Conservation (phyloP, 306 rosid species). For the Lathyrus oleraceus region DNA sequence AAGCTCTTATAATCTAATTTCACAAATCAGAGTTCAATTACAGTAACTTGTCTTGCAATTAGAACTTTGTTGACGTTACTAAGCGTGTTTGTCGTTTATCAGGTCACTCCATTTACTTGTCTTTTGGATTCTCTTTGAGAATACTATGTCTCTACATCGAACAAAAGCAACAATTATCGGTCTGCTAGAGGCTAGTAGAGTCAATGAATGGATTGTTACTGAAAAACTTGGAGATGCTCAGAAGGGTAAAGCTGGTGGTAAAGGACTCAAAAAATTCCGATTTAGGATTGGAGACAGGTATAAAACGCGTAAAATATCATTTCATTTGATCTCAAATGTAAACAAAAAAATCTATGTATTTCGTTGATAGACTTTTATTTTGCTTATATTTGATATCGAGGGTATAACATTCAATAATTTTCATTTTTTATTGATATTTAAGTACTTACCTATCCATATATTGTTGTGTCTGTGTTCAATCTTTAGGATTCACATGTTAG, state of each 20-base stretch:
- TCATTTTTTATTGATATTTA: background rate
- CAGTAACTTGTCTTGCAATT: background rate
- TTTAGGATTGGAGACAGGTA: constrained; percentile 80
- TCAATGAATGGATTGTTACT: constrained; percentile 89
- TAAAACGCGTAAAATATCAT: background rate
- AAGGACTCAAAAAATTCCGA: constrained; percentile 49
- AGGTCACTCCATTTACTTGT: constrained; percentile 75
- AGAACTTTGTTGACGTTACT: background rate
- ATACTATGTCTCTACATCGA: constrained; percentile 84
- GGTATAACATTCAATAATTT: background rate
- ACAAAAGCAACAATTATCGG: constrained; percentile 87
- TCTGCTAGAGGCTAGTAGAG: constrained; percentile 64
- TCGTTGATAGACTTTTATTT: background rate
- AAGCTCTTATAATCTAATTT: background rate
- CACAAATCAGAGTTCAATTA: background rate
- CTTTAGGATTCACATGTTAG: constrained; percentile 63
- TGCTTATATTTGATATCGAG: background rate
- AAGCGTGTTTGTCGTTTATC: constrained; percentile 25
- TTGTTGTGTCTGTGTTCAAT: constrained; percentile 31
- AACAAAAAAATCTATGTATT: background rate
- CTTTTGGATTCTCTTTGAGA: constrained; percentile 88
- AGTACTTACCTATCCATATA: background rate
- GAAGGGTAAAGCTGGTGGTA: constrained; percentile 47
- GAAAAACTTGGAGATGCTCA: constrained; percentile 83
- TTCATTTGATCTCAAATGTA: background rate